phyloP scores from a whole-genome alignment of 1,284 basidiomycete species.

The Boletus sp. region DNA sequence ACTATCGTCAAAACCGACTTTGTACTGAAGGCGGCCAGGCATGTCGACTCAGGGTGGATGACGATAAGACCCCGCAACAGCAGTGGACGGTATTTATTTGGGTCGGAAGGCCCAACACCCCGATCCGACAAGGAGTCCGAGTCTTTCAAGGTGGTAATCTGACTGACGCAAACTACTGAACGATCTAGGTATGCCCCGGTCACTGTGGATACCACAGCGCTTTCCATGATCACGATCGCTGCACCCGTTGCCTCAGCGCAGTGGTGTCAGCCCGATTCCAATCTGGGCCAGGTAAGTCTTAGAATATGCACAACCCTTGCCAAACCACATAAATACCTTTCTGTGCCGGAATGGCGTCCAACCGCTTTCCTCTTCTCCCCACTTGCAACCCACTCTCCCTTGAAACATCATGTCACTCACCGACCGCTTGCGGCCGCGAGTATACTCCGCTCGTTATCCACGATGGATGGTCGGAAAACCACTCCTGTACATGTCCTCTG shows the following conservation, averaged over 20 bases:
- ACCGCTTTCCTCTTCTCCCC: neutral
- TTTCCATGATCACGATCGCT: neutral
- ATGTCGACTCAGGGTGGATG: conserved; percentile 36
- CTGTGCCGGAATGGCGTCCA: neutral
- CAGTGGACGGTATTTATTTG: conserved; percentile 6
- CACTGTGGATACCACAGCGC: conserved; percentile 6
- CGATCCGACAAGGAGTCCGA: neutral
- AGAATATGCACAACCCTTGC: neutral
- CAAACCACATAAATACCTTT: conserved; percentile 24
- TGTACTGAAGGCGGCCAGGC: conserved; percentile 69
- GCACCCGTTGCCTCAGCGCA: neutral
- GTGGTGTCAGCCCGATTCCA: conserved; percentile 16
- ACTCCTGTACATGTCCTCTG: conserved; percentile 48
- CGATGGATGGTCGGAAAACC: conserved; percentile 49
- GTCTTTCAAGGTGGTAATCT: too few relatives aligned
- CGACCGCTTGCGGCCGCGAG: conserved; percentile 32
- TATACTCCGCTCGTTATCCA: conserved; percentile 46
- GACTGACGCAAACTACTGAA: neutral
- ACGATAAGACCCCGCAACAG: conserved; percentile 2
- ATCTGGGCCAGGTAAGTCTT: conserved; percentile 19
- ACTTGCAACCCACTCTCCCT: conserved; percentile 12
- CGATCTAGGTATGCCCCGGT: neutral
- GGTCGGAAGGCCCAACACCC: neutral
- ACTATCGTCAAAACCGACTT: conserved; percentile 38
- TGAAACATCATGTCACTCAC: conserved; percentile 23